Evolutionary conservation across 169 alveolate genomes (phyloP), one percentile per base, ranked within the genome.

Genomic region (Babesia divergens): DNA sequence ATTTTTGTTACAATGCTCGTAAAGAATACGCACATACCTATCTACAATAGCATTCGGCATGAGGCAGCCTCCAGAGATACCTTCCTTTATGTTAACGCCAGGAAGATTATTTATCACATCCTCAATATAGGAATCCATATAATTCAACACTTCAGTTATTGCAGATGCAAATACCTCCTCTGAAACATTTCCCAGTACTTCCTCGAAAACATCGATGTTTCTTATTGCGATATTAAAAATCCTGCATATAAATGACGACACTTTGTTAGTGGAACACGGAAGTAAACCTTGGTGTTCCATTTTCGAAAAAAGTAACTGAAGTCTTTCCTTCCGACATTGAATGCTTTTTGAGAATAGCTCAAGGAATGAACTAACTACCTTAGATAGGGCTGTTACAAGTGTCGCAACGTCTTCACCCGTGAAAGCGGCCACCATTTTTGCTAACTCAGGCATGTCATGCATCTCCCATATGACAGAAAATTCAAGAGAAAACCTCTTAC

Each of bases 391-490:
- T 22, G 43, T 4, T 13, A 20, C 68, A 5, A 58, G 20, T 11
- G 31, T 18, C 18, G 16, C 51, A 14, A 58, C 4, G 46, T 58
- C 68, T n/a, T 58, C 68, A 14, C 22, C 40, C 1, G 42, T 18
- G 3, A 37, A 18, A 6, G 44, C 1, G n/a, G n/a, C n/a, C 29
- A 26, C 68, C 26, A 13, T 13, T 3, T 24, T 16, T 1, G 8
- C 4, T 0, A 26, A 26, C 11, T 40, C 26, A 3, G 51, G 18
- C 53, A n/a, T 38, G 9, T 34, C 47, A 22, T 62, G 47, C 46
- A 46, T 51, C 13, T 62, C 72, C 72, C 56, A 62, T 43, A 44
- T 42, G 28, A 18, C 6, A 3, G 59, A 62, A 20, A 62, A 62
- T 60, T 62, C 47, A 7, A 7, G 14, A 22, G 16, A 14, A 7